A percentile compares a stretch with the other conserved stretches of the same genome.
Conservation (phyloP, 1,284 basidiomycete species). For the Ceratobasidium sp. region DNA sequence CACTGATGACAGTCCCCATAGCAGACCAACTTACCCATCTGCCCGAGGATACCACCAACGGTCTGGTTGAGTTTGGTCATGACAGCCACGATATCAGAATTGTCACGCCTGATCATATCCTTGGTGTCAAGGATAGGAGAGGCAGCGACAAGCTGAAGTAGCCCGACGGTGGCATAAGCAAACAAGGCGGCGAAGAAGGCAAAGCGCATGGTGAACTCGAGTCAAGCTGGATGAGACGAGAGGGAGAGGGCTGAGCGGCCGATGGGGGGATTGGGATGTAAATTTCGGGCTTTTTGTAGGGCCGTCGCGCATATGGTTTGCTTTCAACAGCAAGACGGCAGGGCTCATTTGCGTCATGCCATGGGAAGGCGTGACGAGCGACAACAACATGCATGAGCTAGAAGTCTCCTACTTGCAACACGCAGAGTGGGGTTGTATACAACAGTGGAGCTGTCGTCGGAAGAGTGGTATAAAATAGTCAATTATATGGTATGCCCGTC, state of each 20-base stretch:
- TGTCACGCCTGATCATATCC: slow-evolving; percentile 30
- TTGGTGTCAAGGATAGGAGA: slow-evolving; percentile 16
- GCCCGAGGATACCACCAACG: neutral
- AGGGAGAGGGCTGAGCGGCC: neutral
- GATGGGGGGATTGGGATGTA: neutral
- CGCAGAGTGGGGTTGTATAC: neutral
- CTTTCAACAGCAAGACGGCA: neutral
- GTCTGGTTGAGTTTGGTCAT: neutral
- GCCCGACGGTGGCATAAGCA: slow-evolving; percentile 6
- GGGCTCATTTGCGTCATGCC: neutral
- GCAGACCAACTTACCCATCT: neutral
- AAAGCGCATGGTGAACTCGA: slow-evolving; percentile 13
- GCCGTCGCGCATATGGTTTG: neutral
- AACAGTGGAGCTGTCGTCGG: slow-evolving; percentile 8
- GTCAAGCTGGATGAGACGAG: neutral
- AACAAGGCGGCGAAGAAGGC: neutral
- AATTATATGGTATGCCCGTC: neutral
- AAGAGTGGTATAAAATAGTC: neutral
- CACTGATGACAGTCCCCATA: neutral
- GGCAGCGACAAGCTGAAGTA: slow-evolving; percentile 10
- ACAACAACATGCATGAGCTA: neutral
- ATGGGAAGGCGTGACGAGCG: neutral
- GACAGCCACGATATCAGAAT: neutral
- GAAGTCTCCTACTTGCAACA: neutral
- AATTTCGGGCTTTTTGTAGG: neutral